A percentile compares a stretch with the other conserved stretches of the same genome.
phyloP scores from a whole-genome alignment of 306 rosid genomes.

The Psophocarpus tetragonolobus region DNA sequence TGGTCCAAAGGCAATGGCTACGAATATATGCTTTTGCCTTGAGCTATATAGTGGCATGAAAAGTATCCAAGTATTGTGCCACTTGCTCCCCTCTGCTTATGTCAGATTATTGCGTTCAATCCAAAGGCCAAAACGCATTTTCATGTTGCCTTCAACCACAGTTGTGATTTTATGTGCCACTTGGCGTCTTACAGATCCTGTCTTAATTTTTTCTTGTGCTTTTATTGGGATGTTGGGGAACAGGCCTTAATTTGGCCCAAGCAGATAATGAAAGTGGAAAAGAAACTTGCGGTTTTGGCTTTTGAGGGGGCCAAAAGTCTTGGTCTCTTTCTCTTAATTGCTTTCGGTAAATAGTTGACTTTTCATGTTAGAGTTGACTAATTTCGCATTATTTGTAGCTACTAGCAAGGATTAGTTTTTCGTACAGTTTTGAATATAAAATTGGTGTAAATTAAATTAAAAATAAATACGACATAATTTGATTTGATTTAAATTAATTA shows the following conservation, averaged over 20 bases:
- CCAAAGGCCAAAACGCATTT: constrained; percentile 37
- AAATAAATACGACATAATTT: too few relatives aligned
- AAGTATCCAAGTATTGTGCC: constrained; percentile 29
- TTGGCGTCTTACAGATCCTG: constrained; percentile 31
- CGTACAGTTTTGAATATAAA: too few relatives aligned
- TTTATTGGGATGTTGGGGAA: constrained; percentile 26
- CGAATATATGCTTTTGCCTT: constrained; percentile 21
- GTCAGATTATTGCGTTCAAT: constrained; percentile 37
- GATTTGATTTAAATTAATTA: too few relatives aligned
- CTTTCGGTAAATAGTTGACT: not conserved
- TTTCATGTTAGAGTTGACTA: not conserved
- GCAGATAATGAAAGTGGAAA: constrained; percentile 20
- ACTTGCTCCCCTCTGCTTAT: constrained; percentile 25
- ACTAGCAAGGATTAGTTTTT: too few relatives aligned
- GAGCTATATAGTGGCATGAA: constrained; percentile 6
- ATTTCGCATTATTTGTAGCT: not conserved
- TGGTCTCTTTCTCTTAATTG: constrained; percentile 16
- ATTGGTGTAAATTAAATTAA: too few relatives aligned
- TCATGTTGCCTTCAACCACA: constrained; percentile 24
- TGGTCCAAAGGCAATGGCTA: constrained; percentile 26
- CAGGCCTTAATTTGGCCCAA: constrained; percentile 27
- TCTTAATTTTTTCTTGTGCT: constrained; percentile 16
- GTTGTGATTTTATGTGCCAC: constrained; percentile 33
- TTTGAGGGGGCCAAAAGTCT: constrained; percentile 24
- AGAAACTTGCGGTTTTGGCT: not conserved